Evolutionary conservation across 306 rosid species (phyloP), one percentile per base, ranked within the genome.

Genomic region (Cicer bijugum): DNA sequence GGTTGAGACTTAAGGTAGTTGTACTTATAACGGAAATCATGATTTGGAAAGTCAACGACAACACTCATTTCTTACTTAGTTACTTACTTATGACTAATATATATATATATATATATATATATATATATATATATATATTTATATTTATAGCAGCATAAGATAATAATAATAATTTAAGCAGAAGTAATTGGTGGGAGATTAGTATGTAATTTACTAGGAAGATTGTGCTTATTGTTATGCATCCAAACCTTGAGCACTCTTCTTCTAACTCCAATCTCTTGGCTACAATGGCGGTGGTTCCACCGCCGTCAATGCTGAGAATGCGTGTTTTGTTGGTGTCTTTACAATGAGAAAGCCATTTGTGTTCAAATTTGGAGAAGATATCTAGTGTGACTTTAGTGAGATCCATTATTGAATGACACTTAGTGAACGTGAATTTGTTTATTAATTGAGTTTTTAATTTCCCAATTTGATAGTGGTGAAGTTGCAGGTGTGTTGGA

Each of bases 301-400:
- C 97, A 1, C 99, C 97, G 39, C 99, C 99, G 81, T 95, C 99
- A 69, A 95, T 95, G 82, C 96, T 85, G 69, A 95, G 97, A 75
- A 95, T 87, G 80, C 97, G 92, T 68, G 89, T 87, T 88, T 87
- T 91, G 80, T 74, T 78, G 40, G 84, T 28, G 42, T 77, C 40
- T 69, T 91, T 84, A 50, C 85, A 85, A 82, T 90, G 97, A 5
- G 99, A 91, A 60, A 95, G 97, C 97, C 99, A 95, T 84, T 90
- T 88, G 44, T 91, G 97, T 78, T 95, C 99, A 2, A 95, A 88
- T 72, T 90, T 90, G 65, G 96, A 82, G 83, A 95, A 95, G 88
- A 95, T 95, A 85, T 95, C 97, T 4, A 91, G 56, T 2, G 97
- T 91, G 0, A 86, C 86, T 75, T 88, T 78, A 71, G 93, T 91